Evolutionary conservation across 352 stramenopile species (phyloP), one percentile per base, ranked within the genome.

Genomic region (Phytophthora idaei): DNA sequence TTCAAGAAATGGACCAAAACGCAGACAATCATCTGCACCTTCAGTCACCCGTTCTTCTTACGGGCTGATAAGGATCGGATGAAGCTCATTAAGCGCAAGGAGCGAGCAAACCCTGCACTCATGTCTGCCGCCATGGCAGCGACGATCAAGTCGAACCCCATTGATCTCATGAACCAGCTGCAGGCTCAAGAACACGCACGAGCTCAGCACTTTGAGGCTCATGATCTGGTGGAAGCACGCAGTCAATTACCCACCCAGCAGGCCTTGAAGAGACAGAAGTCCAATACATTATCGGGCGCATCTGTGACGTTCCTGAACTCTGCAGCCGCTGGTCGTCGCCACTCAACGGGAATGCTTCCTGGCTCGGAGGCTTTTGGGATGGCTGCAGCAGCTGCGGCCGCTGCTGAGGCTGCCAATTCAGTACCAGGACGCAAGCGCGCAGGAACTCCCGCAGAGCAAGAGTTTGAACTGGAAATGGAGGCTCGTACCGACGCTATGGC

Each of bases 1-100:
- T 92, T 92, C 50, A 91, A 92, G 51, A 92, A 92, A 60, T 90
- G 81, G 83, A 92, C 81, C 59, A 92, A 92, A 66, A 92, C 81
- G 12, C 81, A 92, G 70, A 90, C 83, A 17, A 85, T 83, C 45
- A 76, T 89, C 47, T 92, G 83, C 44, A 92, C 83, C 6, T 92
- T 90, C 59, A 90, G 80, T 63, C 83, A 90, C 46, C 83, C 83
- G 2, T 88, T 78, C 64, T 92, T 92, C 56, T 34, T 90, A 3
- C 73, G 78, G 17, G 64, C 70, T 3, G 78, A 90, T 41, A 85
- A 85, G 28, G 80, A 90, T 25, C 70, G 79, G 41, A 87, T 92
- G 71, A 89, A 90, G 67, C 63, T 90, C 12, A 92, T 92, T 57
- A 89, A 90, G 61, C 74, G 83, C 44, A 92, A 92, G 59, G 83